Conservation (phyloP, 768 basidiomycete species). For the Lentinula sp. region DNA sequence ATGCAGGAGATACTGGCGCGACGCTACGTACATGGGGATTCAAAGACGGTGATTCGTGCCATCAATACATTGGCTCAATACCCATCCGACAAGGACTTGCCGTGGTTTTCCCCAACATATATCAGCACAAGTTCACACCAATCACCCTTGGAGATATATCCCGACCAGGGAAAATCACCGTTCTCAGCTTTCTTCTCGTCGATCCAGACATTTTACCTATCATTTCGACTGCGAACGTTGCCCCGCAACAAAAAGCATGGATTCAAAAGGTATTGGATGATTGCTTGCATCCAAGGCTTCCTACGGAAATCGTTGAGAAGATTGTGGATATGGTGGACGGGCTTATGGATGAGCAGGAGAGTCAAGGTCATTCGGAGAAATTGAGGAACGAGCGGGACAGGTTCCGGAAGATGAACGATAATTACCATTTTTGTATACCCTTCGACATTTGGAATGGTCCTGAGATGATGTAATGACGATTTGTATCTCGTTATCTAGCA, state of each 20-base stretch:
- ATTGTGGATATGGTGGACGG: conserved; percentile 33
- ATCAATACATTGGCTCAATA: conserved; percentile 40
- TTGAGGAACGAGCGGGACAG: conserved; percentile 25
- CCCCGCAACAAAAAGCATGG: conserved; percentile 48
- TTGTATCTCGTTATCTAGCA: too few relatives aligned
- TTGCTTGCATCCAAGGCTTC: conserved; percentile 27
- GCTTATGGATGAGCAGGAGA: conserved; percentile 31
- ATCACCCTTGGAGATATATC: conserved; percentile 33
- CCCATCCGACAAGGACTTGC: conserved; percentile 28
- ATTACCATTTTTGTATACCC: conserved; percentile 43
- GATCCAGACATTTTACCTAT: conserved; percentile 35
- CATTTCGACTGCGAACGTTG: conserved; percentile 35
- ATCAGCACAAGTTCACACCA: conserved; percentile 37
- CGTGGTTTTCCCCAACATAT: conserved; percentile 51
- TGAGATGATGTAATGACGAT: conserved; percentile 5
- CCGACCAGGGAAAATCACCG: conserved; percentile 34
- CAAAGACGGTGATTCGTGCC: conserved; percentile 35
- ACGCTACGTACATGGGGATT: conserved; percentile 47
- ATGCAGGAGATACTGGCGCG: conserved; percentile 38
- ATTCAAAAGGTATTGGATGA: conserved; percentile 29
- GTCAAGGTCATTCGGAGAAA: conserved; percentile 21
- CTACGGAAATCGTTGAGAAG: conserved; percentile 36
- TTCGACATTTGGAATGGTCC: conserved; percentile 42
- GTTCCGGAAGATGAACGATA: conserved; percentile 35
- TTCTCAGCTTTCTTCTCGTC: conserved; percentile 42